Percentiles rank a stretch among this genome's conserved stretches.
phyloP scores from a whole-genome alignment of 495 filamentous ascomycete species.

The Mytilinidion resinicola region DNA sequence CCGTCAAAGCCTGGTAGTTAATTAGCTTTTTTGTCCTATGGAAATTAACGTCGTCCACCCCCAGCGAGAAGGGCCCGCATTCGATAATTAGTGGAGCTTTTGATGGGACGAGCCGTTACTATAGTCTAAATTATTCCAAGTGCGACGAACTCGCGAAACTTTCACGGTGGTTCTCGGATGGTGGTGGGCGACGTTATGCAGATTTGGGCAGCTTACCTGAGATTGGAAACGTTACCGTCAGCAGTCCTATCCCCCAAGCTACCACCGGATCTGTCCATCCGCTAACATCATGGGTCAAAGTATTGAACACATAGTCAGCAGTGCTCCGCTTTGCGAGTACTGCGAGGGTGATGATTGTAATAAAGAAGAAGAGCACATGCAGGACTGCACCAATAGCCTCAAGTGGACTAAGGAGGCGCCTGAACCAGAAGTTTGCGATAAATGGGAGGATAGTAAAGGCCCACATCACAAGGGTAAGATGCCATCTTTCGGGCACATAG shows the following conservation, averaged over 20 bases:
- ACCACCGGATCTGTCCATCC: slow-evolving; percentile 11
- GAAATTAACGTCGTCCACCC: background rate
- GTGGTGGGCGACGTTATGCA: no score
- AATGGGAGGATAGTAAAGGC: slow-evolving; percentile 5
- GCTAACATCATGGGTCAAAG: slow-evolving; percentile 4
- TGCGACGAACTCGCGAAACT: no score
- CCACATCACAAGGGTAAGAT: slow-evolving; percentile 20
- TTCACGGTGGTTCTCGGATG: no score
- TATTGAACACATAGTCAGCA: slow-evolving; percentile 8
- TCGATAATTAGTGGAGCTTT: no score
- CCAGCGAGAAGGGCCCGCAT: no score
- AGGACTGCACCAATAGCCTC: slow-evolving; percentile 14
- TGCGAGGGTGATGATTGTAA: slow-evolving; percentile 2
- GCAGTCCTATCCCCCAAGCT: slow-evolving; percentile 4
- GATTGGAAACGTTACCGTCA: slow-evolving; percentile 1
- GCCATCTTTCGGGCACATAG: slow-evolving; percentile 24
- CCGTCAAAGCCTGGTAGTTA: slow-evolving; percentile 11
- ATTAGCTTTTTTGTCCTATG: background rate
- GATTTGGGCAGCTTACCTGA: background rate
- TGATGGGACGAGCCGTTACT: no score
- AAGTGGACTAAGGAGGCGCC: slow-evolving; percentile 10
- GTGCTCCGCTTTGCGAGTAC: slow-evolving; percentile 10
- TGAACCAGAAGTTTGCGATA: slow-evolving; percentile 19
- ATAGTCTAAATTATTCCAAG: no score
- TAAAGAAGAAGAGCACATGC: slow-evolving; percentile 15